A percentile compares a stretch with the other conserved stretches of the same genome.
Evolutionary conservation across 176 grass and related monocot genomes (phyloP).

Genomic region (Cenchrus purpureus): DNA sequence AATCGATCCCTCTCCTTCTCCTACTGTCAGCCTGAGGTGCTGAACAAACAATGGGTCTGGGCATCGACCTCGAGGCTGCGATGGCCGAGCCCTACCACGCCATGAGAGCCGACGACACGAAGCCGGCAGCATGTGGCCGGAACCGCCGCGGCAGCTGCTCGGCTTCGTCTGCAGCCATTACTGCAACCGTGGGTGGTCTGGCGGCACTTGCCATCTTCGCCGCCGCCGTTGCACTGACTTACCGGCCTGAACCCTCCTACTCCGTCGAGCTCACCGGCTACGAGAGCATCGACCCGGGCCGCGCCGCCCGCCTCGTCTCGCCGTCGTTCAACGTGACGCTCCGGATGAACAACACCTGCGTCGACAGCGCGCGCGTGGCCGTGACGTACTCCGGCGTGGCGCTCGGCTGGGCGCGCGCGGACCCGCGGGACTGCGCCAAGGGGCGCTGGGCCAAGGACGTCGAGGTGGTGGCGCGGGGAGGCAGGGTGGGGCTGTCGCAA

Average conservation of each 20-base stretch:
- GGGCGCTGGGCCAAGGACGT: not conserved
- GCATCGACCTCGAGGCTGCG: not conserved
- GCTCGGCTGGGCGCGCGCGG: conserved; percentile 29
- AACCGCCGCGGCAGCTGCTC: conserved; percentile 11
- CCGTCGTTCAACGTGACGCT: conserved; percentile 34
- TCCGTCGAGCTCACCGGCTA: conserved; percentile 28
- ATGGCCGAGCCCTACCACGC: not conserved
- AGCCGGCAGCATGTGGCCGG: not conserved
- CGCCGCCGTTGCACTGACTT: not conserved
- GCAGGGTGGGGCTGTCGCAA: conserved; percentile 29
- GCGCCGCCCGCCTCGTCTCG: conserved; percentile 22
- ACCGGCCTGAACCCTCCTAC: not conserved
- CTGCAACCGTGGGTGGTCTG: no score
- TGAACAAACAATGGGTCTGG: conserved; percentile 4
- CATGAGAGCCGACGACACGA: not conserved
- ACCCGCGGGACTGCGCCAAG: conserved; percentile 15
- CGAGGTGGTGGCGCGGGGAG: conserved; percentile 7
- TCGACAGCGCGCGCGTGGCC: conserved; percentile 14
- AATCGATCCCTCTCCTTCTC: no score
- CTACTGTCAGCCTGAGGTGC: no score
- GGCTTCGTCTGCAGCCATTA: not conserved
- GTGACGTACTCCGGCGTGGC: conserved; percentile 26
- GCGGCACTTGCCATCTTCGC: no score
- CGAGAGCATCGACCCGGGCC: conserved; percentile 24
- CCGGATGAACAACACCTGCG: not conserved